phyloP scores from a whole-genome alignment of 139 green algal species.

The Nannochloris sp. region DNA sequence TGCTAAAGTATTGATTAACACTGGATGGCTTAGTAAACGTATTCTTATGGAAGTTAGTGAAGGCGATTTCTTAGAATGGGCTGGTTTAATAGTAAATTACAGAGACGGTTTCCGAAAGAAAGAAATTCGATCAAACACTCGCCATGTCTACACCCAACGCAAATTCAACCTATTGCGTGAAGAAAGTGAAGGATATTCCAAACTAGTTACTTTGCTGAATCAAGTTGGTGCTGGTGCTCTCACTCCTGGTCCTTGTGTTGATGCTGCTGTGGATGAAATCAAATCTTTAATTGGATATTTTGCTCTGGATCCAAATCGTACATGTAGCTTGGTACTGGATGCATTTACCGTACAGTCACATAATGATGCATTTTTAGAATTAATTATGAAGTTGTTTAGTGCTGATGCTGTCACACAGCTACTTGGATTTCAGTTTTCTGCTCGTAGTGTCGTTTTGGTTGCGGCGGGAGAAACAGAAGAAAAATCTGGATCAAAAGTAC shows the following conservation, averaged over 20 bases:
- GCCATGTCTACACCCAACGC: slow-evolving; percentile 57
- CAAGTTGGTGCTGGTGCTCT: slow-evolving; percentile 16
- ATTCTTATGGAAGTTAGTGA: slow-evolving; percentile 36
- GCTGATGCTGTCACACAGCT: slow-evolving; percentile 16
- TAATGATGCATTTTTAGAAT: slow-evolving; percentile 26
- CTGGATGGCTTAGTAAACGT: slow-evolving; percentile 13
- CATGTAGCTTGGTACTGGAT: slow-evolving; percentile 70
- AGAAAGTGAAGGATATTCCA: slow-evolving; percentile 85
- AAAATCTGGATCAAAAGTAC: too few species aligned
- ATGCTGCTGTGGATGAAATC: slow-evolving; percentile 31
- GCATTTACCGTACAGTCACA: slow-evolving; percentile 38
- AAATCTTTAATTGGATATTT: slow-evolving; percentile 82
- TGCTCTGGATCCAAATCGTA: slow-evolving; percentile 84
- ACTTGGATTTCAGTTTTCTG: slow-evolving; percentile 35
- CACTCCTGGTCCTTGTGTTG: not conserved
- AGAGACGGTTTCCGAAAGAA: slow-evolving; percentile 21
- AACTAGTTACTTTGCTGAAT: slow-evolving; percentile 62
- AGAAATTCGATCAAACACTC: slow-evolving; percentile 57
- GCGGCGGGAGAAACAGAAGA: too few species aligned
- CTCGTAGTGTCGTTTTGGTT: not conserved
- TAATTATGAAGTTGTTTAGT: slow-evolving; percentile 30
- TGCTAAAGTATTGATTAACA: not conserved
- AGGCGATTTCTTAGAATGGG: slow-evolving; percentile 33
- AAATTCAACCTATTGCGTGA: slow-evolving; percentile 91
- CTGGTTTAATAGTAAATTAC: slow-evolving; percentile 30